Base-by-base conservation (phyloP, 495 filamentous ascomycete species). In the Cercophora sp. region DNA sequence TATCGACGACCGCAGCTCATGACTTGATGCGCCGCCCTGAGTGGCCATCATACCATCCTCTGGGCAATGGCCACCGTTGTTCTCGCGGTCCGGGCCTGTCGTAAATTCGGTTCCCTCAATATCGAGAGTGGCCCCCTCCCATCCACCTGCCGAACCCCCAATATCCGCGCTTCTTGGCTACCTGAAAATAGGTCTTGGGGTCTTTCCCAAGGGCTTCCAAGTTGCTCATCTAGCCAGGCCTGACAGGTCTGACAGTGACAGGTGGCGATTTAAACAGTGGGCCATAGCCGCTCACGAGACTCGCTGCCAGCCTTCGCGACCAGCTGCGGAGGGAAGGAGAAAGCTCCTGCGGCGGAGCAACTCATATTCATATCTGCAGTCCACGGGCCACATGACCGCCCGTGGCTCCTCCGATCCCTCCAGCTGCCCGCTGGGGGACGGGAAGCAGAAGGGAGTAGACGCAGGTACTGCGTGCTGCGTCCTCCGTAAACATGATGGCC, bases 141-240 rank as follows among this genome's bases (percentile, higher is more conserved):
- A 59, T 48, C 47, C 48, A 51, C 48, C 43, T 55, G 42, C 47
- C 49, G 51, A 57, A 36, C n/a, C 31, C 20, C 43, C 48, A 58
- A 60, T 60, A 60, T 63, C 54, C 19, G 51, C 39, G 48, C 45
- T 20, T 54, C 61, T 66, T 53, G 63, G 52, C 52, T 64, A 52
- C 54, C 55, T 46, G 54, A 61, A 48, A 64, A 66, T 60, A 60
- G 59, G 57, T 48, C 49, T 50, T 25, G 34, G 37, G 49, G 23
- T 50, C 37, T 25, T 26, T 41, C 35, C 40, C 49, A 11, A 19
- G 23, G 20, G 27, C 40, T 42, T 40, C 26, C 40, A 24, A 19
- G 18, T n/a, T 11, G 34, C 48, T 20, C 15, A 16, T 39, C 35
- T 26, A 41, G 32, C 24, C 15, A 40, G 22, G 25, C 20, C 19